A percentile compares a stretch with the other conserved stretches of the same genome.
Conservation (phyloP, 1,139 yeast genomes). For the Hanseniaspora uvarum region DNA sequence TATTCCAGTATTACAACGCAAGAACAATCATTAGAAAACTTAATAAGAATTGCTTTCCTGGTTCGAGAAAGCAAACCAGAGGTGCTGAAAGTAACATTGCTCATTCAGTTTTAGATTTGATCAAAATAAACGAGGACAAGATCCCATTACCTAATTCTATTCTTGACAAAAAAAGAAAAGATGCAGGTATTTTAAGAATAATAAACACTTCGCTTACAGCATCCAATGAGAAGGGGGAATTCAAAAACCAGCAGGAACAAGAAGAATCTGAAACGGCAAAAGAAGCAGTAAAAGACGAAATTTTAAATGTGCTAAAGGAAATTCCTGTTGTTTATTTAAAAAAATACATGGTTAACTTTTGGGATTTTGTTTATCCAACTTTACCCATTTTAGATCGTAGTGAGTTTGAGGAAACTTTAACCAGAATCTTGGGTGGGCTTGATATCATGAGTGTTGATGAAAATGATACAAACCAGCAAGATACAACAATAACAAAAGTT, state of each 20-base stretch:
- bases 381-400: conserved; percentile 15
- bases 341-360: conserved; percentile 14
- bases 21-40: conserved; percentile 12
- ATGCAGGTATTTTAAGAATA: not conserved
- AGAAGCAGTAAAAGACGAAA: not conserved
- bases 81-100: conserved; percentile 16
- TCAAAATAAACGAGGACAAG: conserved; percentile 16
- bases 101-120: conserved; percentile 16
- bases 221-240: not conserved
- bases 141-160: conserved; percentile 15
- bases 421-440: conserved; percentile 1
- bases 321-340: conserved; percentile 1
- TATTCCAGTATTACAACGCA: conserved; percentile 17
- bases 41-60: conserved; percentile 8
- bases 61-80: conserved; percentile 4
- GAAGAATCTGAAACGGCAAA: not conserved
- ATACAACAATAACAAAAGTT: conserved; percentile 16
- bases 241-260: not conserved
- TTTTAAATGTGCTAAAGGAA: not conserved
- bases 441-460: not conserved
- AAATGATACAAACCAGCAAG: not conserved
- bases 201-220: not conserved
- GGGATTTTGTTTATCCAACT: conserved; percentile 15
- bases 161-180: conserved; percentile 15
- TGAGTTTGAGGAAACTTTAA: not conserved